Evolutionary conservation across 371 early-diverging fungal genomes (phyloP), one percentile per base, ranked within the genome.

Genomic region (Mucor irregularis): DNA sequence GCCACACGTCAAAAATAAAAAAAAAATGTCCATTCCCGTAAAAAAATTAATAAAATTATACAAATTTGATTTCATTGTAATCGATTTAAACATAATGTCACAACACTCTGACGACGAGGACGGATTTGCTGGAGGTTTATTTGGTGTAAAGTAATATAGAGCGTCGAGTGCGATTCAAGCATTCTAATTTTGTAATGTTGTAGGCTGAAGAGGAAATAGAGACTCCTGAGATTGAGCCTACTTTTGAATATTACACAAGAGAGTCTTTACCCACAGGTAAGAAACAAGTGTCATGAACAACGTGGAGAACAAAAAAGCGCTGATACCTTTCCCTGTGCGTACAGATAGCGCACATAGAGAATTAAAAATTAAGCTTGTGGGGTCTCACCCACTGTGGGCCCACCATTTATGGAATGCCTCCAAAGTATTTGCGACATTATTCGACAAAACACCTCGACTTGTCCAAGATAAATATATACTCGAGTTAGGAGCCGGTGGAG

Each of bases 391-490:
- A 17, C 76, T 95, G 3, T 95, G 94, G 95, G 95, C 87, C 6
- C 94, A 96, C 65, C 77, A 88, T 47, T 78, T 95, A 44, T 95
- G 96, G 96, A 96, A 96, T 61, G 93, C 95, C 1, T 90, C 91
- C 48, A 85, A 88, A 60, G 82, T 84, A 31, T 83, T 94, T 76
- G 88, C 94, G 21, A 71, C 83, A 29, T 85, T 90, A 60, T 73
- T 96, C 46, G 95, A 95, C 55, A 42, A 61, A 26, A 68, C 84
- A 57, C 83, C 83, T 25, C 70, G 74, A 4, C 55, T 90, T 4
- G 79, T 84, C 6, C 42, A 59, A 6, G 74, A 75, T 40, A 92
- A 91, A 61, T 68, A 61, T 8, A 88, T 97, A 0, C 70, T 97
- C 16, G 97, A 97, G 66, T 74, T 97, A 5, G 96, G 97, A 6